phyloP scores from a whole-genome alignment of 768 basidiomycete species.

The Rhizopogon rudus region DNA sequence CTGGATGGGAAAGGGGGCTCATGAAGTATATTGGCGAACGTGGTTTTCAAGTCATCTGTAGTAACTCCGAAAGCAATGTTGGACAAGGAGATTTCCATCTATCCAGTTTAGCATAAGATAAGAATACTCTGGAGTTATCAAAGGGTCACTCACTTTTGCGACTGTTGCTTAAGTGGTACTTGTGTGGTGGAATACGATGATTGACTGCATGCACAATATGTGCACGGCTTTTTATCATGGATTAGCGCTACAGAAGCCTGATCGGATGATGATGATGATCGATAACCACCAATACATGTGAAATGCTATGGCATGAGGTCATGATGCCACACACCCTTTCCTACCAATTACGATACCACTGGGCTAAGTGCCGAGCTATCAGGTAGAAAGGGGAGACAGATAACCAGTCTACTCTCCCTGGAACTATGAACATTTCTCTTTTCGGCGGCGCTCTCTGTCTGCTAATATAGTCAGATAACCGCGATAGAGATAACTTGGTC shows the following conservation, averaged over 20 bases:
- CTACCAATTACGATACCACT: background rate
- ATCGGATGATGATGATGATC: background rate
- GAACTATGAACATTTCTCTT: slow-evolving; percentile 23
- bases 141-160: no score
- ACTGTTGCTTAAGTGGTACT: no score
- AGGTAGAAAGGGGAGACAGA: background rate
- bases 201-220: background rate
- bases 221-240: background rate
- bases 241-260: no score
- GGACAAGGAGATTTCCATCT: slow-evolving; percentile 27
- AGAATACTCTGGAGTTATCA: no score
- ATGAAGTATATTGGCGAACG: slow-evolving; percentile 29
- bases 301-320: background rate
- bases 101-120: no score
- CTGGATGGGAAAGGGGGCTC: slow-evolving; percentile 26
- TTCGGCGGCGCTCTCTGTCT: slow-evolving; percentile 12
- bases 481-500: slow-evolving; percentile 26
- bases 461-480: slow-evolving; percentile 7
- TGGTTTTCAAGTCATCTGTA: slow-evolving; percentile 26
- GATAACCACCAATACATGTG: background rate
- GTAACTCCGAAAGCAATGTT: slow-evolving; percentile 21
- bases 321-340: background rate
- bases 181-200: no score
- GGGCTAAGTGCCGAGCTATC: background rate
- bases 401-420: slow-evolving; percentile 34